Conservation (phyloP, 2,329 filamentous ascomycete species). For the Capronia americana region DNA sequence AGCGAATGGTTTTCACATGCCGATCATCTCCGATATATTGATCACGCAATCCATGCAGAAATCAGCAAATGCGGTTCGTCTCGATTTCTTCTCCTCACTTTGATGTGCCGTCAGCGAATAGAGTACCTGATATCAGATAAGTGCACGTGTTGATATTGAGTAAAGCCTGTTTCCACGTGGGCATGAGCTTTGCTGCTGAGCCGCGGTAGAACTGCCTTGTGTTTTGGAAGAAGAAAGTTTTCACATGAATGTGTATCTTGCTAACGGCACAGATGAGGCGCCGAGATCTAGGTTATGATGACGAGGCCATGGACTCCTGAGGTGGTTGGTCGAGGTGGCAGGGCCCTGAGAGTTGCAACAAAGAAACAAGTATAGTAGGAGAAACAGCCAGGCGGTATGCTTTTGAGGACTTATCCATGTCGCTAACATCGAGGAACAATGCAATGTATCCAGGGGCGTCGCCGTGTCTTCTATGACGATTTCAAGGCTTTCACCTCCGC, state of each 20-base stretch:
- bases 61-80: slow-evolving; percentile 8
- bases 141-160: not conserved
- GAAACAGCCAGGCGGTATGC: not conserved
- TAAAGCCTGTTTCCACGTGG: not conserved
- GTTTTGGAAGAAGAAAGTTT: not conserved
- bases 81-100: not conserved
- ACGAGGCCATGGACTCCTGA: not conserved
- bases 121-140: slow-evolving; percentile 1
- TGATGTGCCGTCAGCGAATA: not conserved
- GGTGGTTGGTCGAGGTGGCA: too few species aligned
- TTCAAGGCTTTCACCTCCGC: slow-evolving; percentile 39
- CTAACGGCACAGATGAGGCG: not conserved
- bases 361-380: not conserved
- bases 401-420: slow-evolving; percentile 8
- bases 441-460: slow-evolving; percentile 13
- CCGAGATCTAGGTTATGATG: not conserved
- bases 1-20: not conserved
- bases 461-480: slow-evolving; percentile 19
- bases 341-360: not conserved
- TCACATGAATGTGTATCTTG: not conserved
- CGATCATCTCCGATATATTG: slow-evolving; percentile 4
- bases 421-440: slow-evolving; percentile 20
- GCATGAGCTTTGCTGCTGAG: not conserved
- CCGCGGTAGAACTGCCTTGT: not conserved
- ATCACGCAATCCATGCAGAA: slow-evolving; percentile 16